A percentile compares a stretch with the other conserved stretches of the same genome.
phyloP scores from a whole-genome alignment of 78 protist species.

The Blattamonas nauphoetae region DNA sequence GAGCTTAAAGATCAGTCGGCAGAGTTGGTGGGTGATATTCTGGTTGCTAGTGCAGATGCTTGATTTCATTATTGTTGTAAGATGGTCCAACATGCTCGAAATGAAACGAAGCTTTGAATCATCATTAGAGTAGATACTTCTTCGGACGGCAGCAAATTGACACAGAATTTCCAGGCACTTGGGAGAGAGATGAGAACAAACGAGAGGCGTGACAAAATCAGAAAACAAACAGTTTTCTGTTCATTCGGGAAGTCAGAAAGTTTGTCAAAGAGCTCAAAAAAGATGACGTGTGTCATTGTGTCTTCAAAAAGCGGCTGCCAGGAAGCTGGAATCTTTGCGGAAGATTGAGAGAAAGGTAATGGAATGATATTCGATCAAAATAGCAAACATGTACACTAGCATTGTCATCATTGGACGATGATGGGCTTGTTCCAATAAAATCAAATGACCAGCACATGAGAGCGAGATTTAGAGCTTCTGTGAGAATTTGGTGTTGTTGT shows the following conservation, averaged over 20 bases:
- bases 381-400: background rate
- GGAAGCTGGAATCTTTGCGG: background rate
- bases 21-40: background rate
- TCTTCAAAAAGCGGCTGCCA: background rate
- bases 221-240: too few species aligned
- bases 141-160: background rate
- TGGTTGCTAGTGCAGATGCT: background rate
- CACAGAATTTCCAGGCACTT: too few species aligned
- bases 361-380: too few species aligned
- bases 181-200: too few species aligned
- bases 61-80: background rate
- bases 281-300: background rate
- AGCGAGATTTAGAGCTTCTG: background rate
- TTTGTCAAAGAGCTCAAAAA: background rate
- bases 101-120: background rate
- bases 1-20: background rate
- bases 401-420: background rate
- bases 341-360: background rate
- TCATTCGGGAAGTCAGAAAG: too few species aligned
- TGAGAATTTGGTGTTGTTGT: background rate
- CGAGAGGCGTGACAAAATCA: too few species aligned
- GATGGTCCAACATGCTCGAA: background rate
- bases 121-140: background rate
- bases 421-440: background rate
- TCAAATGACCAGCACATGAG: background rate